These are phyloP conservation scores for Alliaria petiolata DNA, from an alignment of 345 rosid genomes.

Conservation along the genomic window DNA sequence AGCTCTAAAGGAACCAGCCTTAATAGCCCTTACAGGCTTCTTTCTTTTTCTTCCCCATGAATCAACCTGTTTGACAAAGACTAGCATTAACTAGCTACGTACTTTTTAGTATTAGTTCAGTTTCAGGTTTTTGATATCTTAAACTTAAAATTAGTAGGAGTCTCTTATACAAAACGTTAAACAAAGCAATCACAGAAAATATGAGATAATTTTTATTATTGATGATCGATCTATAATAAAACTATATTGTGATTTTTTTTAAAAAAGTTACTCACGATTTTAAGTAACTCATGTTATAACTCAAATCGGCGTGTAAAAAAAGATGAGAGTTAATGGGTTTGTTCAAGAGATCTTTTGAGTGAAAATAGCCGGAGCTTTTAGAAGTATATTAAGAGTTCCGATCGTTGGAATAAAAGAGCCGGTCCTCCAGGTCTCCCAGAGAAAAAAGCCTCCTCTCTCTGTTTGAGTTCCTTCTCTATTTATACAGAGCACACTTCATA, in stretches of 20 bases:
- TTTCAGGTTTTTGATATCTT: not conserved
- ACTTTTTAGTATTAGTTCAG: constrained; percentile 3
- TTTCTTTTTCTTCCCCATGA: constrained; percentile 6
- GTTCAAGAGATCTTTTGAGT: too few species aligned
- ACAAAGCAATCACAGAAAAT: not conserved
- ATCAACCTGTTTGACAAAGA: constrained; percentile 8
- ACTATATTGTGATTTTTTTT: not conserved
- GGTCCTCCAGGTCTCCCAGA: too few species aligned
- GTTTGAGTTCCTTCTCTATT: too few species aligned
- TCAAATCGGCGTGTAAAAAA: too few species aligned
- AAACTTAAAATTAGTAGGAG: not conserved
- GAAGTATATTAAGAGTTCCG: too few species aligned
- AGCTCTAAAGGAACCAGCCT: not conserved
- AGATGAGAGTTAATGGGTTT: too few species aligned
- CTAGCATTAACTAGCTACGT: not conserved
- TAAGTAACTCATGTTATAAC: not conserved
- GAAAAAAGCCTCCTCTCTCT: too few species aligned
- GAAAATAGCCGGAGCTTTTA: too few species aligned
- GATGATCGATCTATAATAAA: not conserved
- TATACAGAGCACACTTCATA: too few species aligned
- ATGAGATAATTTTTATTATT: not conserved
- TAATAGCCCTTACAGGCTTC: too few species aligned
- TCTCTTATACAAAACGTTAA: not conserved
- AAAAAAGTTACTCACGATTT: not conserved
- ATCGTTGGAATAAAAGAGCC: too few species aligned